Conservation (phyloP, 768 basidiomycete genomes). For the Asterophora lycoperdoides region DNA sequence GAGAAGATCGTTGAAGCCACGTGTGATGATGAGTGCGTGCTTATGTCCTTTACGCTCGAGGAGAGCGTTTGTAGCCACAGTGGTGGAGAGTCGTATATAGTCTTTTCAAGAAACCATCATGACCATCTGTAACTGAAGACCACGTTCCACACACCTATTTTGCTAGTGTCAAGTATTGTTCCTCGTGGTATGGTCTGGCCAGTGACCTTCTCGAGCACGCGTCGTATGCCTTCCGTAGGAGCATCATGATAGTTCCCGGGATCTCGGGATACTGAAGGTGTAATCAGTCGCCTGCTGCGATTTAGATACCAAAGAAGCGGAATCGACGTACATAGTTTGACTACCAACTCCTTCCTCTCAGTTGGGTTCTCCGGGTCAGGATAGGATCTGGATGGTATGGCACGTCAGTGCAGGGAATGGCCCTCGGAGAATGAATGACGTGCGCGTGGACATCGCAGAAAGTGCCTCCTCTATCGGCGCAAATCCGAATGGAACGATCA, state of each 20-base stretch:
- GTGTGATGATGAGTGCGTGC: conserved; percentile 88
- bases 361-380: conserved; percentile 60
- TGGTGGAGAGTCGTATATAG: conserved; percentile 89
- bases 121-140: not conserved
- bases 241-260: conserved; percentile 85
- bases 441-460: conserved; percentile 89
- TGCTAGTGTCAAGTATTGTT: conserved; percentile 62
- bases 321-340: conserved; percentile 72
- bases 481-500: conserved; percentile 77
- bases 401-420: not conserved
- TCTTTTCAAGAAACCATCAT: conserved; percentile 41
- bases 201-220: conserved; percentile 76
- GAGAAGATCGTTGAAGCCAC: conserved; percentile 87
- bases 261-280: conserved; percentile 75
- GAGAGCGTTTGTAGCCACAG: conserved; percentile 94
- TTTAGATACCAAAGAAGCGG: too few species aligned
- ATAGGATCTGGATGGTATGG: conserved; percentile 51
- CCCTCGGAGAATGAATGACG: conserved; percentile 22
- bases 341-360: conserved; percentile 74
- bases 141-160: conserved; percentile 58
- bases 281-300: not conserved
- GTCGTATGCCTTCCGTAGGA: conserved; percentile 89
- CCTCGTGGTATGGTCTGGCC: conserved; percentile 67
- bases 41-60: conserved; percentile 92
- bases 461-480: conserved; percentile 87